Base-by-base conservation (phyloP, 2,329 filamentous ascomycete genomes). In the Botryotinia narcissicola region DNA sequence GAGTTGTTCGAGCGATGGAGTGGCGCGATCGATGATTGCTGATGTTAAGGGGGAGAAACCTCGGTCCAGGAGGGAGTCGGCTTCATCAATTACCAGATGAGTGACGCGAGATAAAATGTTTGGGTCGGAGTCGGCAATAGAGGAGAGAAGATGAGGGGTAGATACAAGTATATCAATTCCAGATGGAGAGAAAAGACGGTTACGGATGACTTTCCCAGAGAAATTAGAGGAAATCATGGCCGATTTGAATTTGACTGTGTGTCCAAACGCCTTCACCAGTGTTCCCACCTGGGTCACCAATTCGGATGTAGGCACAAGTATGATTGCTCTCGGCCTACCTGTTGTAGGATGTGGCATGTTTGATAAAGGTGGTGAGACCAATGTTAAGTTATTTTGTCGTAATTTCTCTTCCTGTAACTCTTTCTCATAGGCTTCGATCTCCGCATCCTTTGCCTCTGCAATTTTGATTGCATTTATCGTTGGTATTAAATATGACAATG, bases 61-160 rank as follows among this genome's bases (percentile, higher is more conserved):
- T 73, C 94, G 92, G 83, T 99, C 97, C 77, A 99, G 89, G 16
- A 99, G 89, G 6, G 95, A 98, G 83, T 99, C 96, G 1, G 97
- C 97, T 85, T 99, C 97, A 81, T 99, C 97, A 67, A 97, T 87
- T 74, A 99, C 88, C 18, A 99, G 87, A 81, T 98, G 93, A 2
- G 89, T 91, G 74, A 98, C 95, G 20, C 94, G 92, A n/a, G 93
- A 95, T 51, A 99, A 89, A 75, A 99, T 91, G 79, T 97, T 95
- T 18, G 96, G 96, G 77, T 98, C 94, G 32, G 90, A 91, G 77
- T 97, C 90, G 20, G 93, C 93, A 80, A 99, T 96, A 75, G 93
- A 95, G 73, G 92, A 88, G 57, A 99, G 88, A 18, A 99, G 87
- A 80, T 98, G 95, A 7, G 96, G 97, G 0, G 96, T 99, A 25